These are phyloP conservation scores for Bauhinia variegata DNA, from an alignment of 306 rosid species.

Conservation along the genomic window DNA sequence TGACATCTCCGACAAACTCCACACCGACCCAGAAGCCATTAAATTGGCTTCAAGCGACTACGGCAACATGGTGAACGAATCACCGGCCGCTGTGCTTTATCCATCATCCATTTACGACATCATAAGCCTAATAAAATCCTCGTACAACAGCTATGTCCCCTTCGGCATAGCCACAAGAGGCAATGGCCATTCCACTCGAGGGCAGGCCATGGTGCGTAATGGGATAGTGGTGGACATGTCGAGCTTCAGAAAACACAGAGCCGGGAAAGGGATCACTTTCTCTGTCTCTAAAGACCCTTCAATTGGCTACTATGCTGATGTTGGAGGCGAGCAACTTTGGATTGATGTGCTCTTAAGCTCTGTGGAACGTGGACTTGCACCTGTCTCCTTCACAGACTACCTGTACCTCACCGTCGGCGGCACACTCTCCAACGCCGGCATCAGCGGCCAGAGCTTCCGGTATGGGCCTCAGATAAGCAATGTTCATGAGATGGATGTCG, in stretches of 20 bases:
- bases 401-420: conserved; percentile 71
- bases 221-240: conserved; percentile 76
- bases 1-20: conserved; percentile 40
- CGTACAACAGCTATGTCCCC: conserved; percentile 49
- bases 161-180: conserved; percentile 63
- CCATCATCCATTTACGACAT: conserved; percentile 65
- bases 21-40: conserved; percentile 51
- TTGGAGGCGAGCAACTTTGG: conserved; percentile 75
- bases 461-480: conserved; percentile 76
- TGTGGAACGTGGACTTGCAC: conserved; percentile 61
- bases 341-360: conserved; percentile 57
- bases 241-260: conserved; percentile 32
- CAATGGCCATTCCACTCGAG: conserved; percentile 67
- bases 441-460: conserved; percentile 67
- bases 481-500: conserved; percentile 67
- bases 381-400: conserved; percentile 76
- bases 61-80: conserved; percentile 54
- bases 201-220: conserved; percentile 69
- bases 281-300: conserved; percentile 37
- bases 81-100: conserved; percentile 61
- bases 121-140: conserved; percentile 39
- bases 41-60: conserved; percentile 60
- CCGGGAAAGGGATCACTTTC: conserved; percentile 22
- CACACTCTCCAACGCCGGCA: conserved; percentile 77
- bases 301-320: conserved; percentile 60